Percentiles rank a stretch among this genome's conserved stretches.
Conservation (phyloP, 371 early-diverging fungal genomes). For the Circinella minor region DNA sequence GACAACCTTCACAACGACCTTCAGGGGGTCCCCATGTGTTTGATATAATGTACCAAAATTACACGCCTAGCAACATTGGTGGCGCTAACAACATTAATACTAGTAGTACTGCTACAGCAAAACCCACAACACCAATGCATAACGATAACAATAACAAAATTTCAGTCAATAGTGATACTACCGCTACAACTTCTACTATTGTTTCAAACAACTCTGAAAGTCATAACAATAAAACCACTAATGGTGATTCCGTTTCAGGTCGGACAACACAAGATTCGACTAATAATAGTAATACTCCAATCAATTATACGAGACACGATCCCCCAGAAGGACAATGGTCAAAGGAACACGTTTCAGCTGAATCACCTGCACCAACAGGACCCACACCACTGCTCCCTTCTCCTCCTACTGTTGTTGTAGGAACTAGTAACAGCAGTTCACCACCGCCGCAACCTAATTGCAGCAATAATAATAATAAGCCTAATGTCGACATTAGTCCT, state of each 20-base stretch:
- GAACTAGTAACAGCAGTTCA: too few relatives aligned
- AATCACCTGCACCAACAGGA: neutral
- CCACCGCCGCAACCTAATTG: neutral
- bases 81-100: too few relatives aligned
- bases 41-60: conserved; percentile 8
- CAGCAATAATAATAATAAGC: neutral
- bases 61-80: conserved; percentile 5
- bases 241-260: neutral
- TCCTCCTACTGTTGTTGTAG: neutral
- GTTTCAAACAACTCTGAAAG: too few relatives aligned
- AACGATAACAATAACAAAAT: neutral
- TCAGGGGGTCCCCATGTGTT: neutral
- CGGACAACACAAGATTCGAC: neutral
- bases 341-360: neutral
- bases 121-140: neutral
- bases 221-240: neutral
- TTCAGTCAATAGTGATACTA: too few relatives aligned
- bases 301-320: neutral
- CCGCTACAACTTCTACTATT: too few relatives aligned
- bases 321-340: neutral
- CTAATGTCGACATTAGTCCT: neutral
- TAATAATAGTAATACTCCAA: neutral
- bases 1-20: neutral
- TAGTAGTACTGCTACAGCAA: neutral
- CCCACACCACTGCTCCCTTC: neutral